Evolutionary conservation across 2,329 filamentous ascomycete genomes (phyloP), one percentile per base, ranked within the genome.

Genomic region (Leptoxyphium fumago): DNA sequence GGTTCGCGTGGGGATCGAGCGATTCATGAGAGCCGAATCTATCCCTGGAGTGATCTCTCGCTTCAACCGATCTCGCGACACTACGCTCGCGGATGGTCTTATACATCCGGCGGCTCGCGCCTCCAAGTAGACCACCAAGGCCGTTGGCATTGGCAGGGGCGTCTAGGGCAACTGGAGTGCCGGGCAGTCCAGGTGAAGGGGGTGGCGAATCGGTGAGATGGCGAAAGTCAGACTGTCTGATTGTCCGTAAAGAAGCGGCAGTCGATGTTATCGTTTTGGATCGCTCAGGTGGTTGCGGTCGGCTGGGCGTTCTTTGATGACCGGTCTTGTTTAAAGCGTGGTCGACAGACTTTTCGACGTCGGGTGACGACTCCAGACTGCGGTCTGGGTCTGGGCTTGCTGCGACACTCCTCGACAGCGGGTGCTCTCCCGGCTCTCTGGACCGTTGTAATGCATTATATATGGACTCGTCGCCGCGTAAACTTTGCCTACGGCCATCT

Each of bases 401-500:
- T 30, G 76, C 78, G 41, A 84, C 73, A 57, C 82, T 88, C 52
- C 84, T 80, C 14, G 83, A 77, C 38, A 89, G 64, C 15, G 84
- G 83, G 59, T 89, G 84, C 43, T 85, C 81, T 41, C 65, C 63
- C 11, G 32, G 32, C 43, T 73, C 70, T 52, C 68, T 62, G 38
- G 68, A 69, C 40, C 65, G 60, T 47, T 69, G 70, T 36, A 75
- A 58, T 5, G 69, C 65, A 29, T 71, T 65, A 42, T 66, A 64
- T n/a, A 75, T 65, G 32, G 68, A 63, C 47, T 81, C 75, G 45
- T 79, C 75, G 5, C 72, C 73, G 41, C 71, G 68, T 40, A 81
- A 55, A 54, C 77, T 82, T 8, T 68, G 64, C 38, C 75, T 70
- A 48, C 77, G 60, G 28, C 67, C 66, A 42, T 74, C 69, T 52